Conservation (phyloP, 148 eudicot genomes). For the Dysphania ambrosioides region DNA sequence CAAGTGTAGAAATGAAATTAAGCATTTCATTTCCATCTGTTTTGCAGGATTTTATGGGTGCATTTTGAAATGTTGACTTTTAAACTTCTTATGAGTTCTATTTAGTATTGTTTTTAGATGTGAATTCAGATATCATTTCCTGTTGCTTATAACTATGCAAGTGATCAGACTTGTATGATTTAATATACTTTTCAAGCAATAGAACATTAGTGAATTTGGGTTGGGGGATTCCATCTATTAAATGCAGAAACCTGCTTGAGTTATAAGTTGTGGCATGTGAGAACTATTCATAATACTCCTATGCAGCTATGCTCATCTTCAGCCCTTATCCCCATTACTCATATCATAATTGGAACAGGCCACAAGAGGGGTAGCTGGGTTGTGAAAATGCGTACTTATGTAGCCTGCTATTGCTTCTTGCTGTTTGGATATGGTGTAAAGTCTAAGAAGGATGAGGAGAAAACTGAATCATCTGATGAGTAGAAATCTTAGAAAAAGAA, state of each 20-base stretch:
- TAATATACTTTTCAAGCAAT: background rate
- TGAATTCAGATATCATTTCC: too few species aligned
- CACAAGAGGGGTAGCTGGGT: background rate
- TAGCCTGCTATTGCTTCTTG: background rate
- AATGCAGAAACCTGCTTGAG: background rate
- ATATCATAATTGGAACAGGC: background rate
- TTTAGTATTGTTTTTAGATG: too few species aligned
- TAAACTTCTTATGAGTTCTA: too few species aligned
- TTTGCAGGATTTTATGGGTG: background rate
- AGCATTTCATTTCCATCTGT: background rate
- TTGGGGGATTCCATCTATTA: background rate
- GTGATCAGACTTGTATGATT: background rate
- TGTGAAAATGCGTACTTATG: background rate
- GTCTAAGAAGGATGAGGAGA: too few species aligned
- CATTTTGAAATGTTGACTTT: background rate
- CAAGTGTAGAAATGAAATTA: background rate
- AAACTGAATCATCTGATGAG: too few species aligned
- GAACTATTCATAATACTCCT: too few species aligned
- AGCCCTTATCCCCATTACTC: too few species aligned
- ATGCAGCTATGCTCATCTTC: too few species aligned
- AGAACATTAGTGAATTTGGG: background rate
- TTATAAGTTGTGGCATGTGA: background rate
- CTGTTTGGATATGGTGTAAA: background rate
- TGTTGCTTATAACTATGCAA: background rate
- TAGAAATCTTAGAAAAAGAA: background rate